A percentile compares a stretch with the other conserved stretches of the same genome.
Evolutionary conservation across 192 early-diverging fungal genomes (phyloP).

Genomic region (Gryganskiella cystojenkinii): DNA sequence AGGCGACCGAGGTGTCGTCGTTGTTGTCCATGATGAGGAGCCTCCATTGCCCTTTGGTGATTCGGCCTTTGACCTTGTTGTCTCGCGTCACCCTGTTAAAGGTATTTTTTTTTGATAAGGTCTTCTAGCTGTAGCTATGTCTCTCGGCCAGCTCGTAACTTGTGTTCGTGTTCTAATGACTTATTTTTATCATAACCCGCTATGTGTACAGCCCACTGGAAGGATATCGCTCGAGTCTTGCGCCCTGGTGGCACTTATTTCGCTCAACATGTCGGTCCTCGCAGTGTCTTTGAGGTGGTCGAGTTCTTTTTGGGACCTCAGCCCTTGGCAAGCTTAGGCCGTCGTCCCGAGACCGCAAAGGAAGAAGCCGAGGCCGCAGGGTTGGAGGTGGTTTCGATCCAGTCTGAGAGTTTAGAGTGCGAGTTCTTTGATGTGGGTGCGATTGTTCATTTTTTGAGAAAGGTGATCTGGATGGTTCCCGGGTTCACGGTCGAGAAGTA

Average conservation of each 20-base stretch:
- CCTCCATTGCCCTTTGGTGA: conserved; percentile 32
- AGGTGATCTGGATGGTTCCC: conserved; percentile 33
- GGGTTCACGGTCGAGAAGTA: conserved; percentile 48
- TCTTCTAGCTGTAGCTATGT: no score
- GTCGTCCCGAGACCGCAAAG: conserved; percentile 22
- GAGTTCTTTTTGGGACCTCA: conserved; percentile 33
- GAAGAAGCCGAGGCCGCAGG: conserved; percentile 17
- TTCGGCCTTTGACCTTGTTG: conserved; percentile 40
- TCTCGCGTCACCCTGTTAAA: conserved; percentile 27
- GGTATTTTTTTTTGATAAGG: not conserved
- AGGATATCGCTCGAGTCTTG: conserved; percentile 34
- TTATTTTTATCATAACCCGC: not conserved
- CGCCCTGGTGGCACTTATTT: conserved; percentile 27
- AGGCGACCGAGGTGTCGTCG: conserved; percentile 25
- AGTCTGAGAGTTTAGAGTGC: conserved; percentile 17
- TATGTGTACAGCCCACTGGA: conserved; percentile 5
- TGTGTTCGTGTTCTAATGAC: not conserved
- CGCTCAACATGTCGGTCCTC: conserved; percentile 44
- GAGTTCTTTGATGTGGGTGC: conserved; percentile 49
- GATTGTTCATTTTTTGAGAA: conserved; percentile 38
- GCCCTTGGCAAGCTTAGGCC: conserved; percentile 4
- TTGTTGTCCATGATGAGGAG: conserved; percentile 10
- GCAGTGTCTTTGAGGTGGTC: conserved; percentile 29
- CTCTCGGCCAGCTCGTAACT: no score
- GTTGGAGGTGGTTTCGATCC: conserved; percentile 14